Conservation (phyloP, 495 filamentous ascomycete genomes). For the Talaromyces ruber region DNA sequence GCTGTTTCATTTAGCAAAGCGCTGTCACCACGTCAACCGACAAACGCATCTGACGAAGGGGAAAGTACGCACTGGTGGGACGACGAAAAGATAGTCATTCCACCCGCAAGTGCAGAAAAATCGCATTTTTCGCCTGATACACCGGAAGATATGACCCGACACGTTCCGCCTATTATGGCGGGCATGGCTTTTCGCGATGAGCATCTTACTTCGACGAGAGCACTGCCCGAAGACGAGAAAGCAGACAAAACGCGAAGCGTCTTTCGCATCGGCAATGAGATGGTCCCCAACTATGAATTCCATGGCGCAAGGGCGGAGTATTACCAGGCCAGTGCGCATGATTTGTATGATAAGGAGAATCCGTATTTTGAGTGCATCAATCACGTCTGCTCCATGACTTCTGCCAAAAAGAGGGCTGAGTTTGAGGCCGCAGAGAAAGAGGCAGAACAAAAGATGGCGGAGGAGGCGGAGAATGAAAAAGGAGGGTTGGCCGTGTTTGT, state of each 20-base stretch:
- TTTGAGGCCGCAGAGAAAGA: background rate
- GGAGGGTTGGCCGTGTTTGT: background rate
- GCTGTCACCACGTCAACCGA: background rate
- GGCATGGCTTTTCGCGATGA: background rate
- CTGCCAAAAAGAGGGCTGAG: slow-evolving; percentile 8
- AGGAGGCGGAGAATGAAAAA: background rate
- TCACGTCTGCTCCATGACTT: slow-evolving; percentile 37
- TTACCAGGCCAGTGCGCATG: slow-evolving; percentile 44
- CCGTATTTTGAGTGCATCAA: slow-evolving; percentile 43
- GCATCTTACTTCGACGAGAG: background rate
- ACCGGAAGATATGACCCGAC: slow-evolving; percentile 7
- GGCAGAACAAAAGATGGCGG: background rate
- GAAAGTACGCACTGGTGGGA: slow-evolving; percentile 22
- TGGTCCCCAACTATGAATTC: slow-evolving; percentile 5
- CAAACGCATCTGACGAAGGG: background rate
- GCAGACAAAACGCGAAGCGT: background rate
- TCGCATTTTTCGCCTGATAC: slow-evolving; percentile 30
- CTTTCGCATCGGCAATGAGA: background rate
- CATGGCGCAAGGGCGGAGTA: slow-evolving; percentile 43
- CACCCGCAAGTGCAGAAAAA: slow-evolving; percentile 15
- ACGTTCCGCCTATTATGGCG: background rate
- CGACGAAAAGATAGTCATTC: slow-evolving; percentile 11
- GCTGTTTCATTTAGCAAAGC: slow-evolving; percentile 11
- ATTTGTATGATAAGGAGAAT: slow-evolving; percentile 31
- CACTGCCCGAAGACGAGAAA: background rate